A percentile compares a stretch with the other conserved stretches of the same genome.
Evolutionary conservation across 106 monocot genomes (phyloP).

Genomic region (Agapanthus africanus): DNA sequence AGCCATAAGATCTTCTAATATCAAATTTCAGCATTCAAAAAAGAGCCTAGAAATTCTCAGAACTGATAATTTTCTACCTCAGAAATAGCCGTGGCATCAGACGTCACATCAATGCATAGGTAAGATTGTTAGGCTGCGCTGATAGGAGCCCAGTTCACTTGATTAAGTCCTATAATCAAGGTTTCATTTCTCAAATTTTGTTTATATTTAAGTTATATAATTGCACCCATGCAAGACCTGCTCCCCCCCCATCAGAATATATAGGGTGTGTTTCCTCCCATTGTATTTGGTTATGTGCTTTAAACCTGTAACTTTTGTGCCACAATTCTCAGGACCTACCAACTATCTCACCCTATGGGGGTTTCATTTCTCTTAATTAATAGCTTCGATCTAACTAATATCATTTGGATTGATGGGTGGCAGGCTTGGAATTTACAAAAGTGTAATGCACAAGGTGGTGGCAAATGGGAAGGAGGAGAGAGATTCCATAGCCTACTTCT

Average conservation of each 20-base stretch:
- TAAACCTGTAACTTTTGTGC: too few relatives aligned
- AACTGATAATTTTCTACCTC: not conserved
- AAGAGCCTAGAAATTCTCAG: not conserved
- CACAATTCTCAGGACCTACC: too few relatives aligned
- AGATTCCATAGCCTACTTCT: constrained; percentile 57
- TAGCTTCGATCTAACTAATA: not conserved
- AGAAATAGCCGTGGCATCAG: not conserved
- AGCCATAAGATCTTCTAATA: not conserved
- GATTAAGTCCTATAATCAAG: too few relatives aligned
- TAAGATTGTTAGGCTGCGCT: not conserved
- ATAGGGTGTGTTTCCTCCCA: too few relatives aligned
- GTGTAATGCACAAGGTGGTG: constrained; percentile 54
- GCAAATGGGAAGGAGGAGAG: constrained; percentile 36
- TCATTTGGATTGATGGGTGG: not conserved
- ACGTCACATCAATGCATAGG: not conserved
- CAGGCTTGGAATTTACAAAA: constrained; percentile 69
- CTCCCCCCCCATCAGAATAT: too few relatives aligned
- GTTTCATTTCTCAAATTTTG: too few relatives aligned
- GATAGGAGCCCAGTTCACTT: not conserved
- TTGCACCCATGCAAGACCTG: too few relatives aligned
- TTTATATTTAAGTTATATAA: too few relatives aligned
- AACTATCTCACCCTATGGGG: too few relatives aligned
- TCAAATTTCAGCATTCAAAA: not conserved
- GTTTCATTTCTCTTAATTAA: not conserved
- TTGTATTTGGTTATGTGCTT: too few relatives aligned